Conservation (phyloP, 164 flowering plant genomes). For the Vitis labrusca region DNA sequence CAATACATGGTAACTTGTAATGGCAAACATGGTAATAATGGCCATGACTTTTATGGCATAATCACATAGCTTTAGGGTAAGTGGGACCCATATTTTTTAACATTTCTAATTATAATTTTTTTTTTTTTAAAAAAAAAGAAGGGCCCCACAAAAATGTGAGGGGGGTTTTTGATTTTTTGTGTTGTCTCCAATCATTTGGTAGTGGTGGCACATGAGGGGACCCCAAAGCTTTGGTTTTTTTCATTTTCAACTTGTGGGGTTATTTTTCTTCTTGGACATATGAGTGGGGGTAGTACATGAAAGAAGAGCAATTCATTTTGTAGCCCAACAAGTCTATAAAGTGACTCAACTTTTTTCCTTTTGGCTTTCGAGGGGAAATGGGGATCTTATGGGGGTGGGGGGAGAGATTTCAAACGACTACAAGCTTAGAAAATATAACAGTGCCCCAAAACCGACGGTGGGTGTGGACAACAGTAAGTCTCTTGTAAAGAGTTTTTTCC, state of each 20-base stretch:
- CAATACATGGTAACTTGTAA: slow-evolving; percentile 18
- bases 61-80: not conserved
- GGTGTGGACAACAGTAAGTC: too few species aligned
- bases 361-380: too few species aligned
- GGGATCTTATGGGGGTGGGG: too few species aligned
- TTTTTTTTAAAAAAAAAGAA: too few species aligned
- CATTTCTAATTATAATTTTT: slow-evolving; percentile 3
- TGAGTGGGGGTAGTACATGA: not conserved
- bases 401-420: too few species aligned
- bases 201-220: too few species aligned
- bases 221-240: not conserved
- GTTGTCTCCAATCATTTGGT: slow-evolving; percentile 12
- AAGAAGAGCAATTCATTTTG: not conserved
- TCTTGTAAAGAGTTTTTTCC: too few species aligned
- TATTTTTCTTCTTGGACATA: slow-evolving; percentile 6
- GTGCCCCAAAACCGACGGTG: too few species aligned
- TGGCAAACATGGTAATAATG: slow-evolving; percentile 32
- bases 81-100: slow-evolving; percentile 8
- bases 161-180: slow-evolving; percentile 5
- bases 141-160: not conserved
- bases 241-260: not conserved
- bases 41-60: slow-evolving; percentile 22
- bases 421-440: too few species aligned
- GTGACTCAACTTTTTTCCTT: too few species aligned
- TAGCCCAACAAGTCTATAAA: too few species aligned